Percentiles rank a stretch among this genome's conserved stretches.
These are phyloP conservation scores for Cryptococcus sp. DNA, from an alignment of 1,284 basidiomycete species.

Conservation along the genomic window DNA sequence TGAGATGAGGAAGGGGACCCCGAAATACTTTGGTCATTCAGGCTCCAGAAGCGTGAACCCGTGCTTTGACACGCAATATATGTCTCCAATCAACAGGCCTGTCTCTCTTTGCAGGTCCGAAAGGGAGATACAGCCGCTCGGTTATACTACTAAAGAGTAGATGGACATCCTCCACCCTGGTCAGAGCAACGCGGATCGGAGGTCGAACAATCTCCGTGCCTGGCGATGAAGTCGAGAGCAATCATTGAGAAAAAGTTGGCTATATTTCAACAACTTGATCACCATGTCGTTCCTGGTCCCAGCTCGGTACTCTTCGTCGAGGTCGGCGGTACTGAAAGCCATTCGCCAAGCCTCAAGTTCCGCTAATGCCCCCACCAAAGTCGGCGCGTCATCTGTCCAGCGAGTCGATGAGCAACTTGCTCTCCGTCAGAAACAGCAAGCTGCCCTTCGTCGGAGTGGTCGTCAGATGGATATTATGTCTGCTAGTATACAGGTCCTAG, in stretches of 20 bases:
- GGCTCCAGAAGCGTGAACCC: too few relatives aligned
- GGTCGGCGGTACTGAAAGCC: not conserved
- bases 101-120: too few relatives aligned
- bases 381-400: slow-evolving; percentile 4
- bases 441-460: not conserved
- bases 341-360: not conserved
- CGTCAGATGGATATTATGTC: slow-evolving; percentile 3
- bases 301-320: not conserved
- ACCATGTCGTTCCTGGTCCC: not conserved
- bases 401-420: slow-evolving; percentile 5
- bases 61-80: too few relatives aligned
- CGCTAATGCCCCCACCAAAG: not conserved
- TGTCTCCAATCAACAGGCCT: too few relatives aligned
- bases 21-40: too few relatives aligned
- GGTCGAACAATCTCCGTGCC: too few relatives aligned
- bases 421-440: not conserved
- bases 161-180: too few relatives aligned
- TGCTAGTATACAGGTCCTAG: slow-evolving; percentile 4
- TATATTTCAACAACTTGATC: not conserved
- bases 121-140: too few relatives aligned
- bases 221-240: too few relatives aligned
- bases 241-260: too few relatives aligned
- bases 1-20: not conserved
- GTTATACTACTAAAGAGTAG: too few relatives aligned
- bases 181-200: too few relatives aligned